Conservation (phyloP, 202 grass and related monocot species). For the Schoenoplectus tabernaemontani region DNA sequence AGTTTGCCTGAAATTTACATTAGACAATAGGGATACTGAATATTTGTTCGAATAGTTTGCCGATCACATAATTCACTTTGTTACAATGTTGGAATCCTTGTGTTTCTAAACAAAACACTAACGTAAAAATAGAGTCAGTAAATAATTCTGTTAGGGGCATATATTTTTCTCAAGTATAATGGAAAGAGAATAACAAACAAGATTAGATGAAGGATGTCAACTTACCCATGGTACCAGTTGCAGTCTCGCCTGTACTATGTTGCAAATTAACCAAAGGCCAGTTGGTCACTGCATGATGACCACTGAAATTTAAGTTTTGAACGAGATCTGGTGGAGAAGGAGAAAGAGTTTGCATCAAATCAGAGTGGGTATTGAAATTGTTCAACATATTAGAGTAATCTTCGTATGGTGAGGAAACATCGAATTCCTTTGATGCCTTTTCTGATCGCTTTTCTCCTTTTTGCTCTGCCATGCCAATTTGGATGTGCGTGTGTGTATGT, state of each 20-base stretch:
- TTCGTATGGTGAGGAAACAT: background rate
- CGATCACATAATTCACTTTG: no score
- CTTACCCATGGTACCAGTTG: no score
- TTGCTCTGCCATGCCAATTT: background rate
- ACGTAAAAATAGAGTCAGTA: no score
- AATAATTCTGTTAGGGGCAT: no score
- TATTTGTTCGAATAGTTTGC: background rate
- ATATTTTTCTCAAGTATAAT: background rate
- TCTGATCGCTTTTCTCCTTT: background rate
- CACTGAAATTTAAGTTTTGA: background rate
- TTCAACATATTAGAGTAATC: constrained; percentile 20
- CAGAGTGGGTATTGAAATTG: background rate
- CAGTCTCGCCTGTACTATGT: background rate
- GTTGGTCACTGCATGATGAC: background rate
- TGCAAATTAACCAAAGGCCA: background rate
- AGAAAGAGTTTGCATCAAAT: background rate
- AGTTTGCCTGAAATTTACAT: background rate
- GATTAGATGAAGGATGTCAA: no score
- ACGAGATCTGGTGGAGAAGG: background rate
- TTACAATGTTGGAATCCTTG: no score
- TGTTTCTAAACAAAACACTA: no score
- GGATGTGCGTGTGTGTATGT: no score
- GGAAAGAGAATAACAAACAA: background rate
- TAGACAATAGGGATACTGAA: background rate
- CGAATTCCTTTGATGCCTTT: background rate